Evolutionary conservation across 768 basidiomycete genomes (phyloP), one percentile per base, ranked within the genome.

Genomic region (Tulasnella calospora): DNA sequence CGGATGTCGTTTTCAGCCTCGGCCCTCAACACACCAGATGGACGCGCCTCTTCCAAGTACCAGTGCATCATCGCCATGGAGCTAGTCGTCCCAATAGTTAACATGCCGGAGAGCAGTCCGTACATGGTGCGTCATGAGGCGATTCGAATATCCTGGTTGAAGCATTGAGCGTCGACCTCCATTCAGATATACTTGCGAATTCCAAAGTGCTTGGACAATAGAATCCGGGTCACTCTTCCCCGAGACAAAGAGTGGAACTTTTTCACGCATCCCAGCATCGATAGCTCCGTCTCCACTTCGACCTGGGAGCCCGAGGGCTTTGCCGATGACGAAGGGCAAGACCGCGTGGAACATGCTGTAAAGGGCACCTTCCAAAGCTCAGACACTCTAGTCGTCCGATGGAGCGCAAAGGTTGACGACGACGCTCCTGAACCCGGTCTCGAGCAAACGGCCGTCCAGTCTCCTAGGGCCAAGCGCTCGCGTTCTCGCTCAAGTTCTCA

Each of bases 311-410:
- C 61, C 7, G 61, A 67, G 30, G 61, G 61, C 30, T 67, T 67
- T n/a, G 51, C 51, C 61, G 61, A 67, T 13, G 61, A 67, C 13
- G 61, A 67, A 67, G 61, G 61, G 5, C 33, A 67, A 15, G 61
- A 27, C 27, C 33, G 33, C 12, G 27, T 13, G 30, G 61, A 67
- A 30, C 30, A 67, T 5, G 61, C 15, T 13, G 15, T 67, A 27
- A 67, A 78, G 44, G 77, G 77, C 0, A 76, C 75, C 17, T 78
- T 73, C 69, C 71, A 44, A 38, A 40, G 67, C n/a, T 44, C 77
- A n/a, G 70, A 78, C 30, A 70, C 73, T 27, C 35, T 71, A 33
- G 36, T 55, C 35, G 69, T 72, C 71, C 70, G 69, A 15, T 78
- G 67, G 77, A 67, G 61, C 61, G 30, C 61, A 35, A 67, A 67